These are phyloP conservation scores for Schizopora paradoxa DNA, from an alignment of 1,284 basidiomycete genomes.

Conservation along the genomic window DNA sequence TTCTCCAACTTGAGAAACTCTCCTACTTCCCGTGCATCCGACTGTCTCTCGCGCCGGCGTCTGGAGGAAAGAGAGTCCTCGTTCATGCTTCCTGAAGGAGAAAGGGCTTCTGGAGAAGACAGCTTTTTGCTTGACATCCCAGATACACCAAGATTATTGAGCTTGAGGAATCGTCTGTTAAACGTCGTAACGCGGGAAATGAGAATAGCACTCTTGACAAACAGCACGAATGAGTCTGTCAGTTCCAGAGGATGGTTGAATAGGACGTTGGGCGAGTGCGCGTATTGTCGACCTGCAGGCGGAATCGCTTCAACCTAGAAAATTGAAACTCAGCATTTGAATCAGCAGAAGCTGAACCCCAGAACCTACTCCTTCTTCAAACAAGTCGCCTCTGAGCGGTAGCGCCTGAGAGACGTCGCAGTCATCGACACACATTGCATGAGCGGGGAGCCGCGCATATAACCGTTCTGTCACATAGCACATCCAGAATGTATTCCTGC, in stretches of 20 bases:
- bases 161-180: constrained; percentile 63
- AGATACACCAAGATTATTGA: too few species aligned
- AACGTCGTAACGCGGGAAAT: constrained; percentile 67
- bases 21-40: too few species aligned
- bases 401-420: constrained; percentile 63
- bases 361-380: constrained; percentile 51
- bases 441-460: constrained; percentile 59
- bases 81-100: too few species aligned
- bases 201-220: constrained; percentile 61
- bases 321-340: too few species aligned
- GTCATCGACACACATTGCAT: constrained; percentile 65
- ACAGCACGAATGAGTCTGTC: constrained; percentile 66
- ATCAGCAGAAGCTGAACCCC: too few species aligned
- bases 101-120: too few species aligned
- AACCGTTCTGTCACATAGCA: constrained; percentile 62
- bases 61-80: too few species aligned
- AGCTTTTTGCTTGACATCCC: too few species aligned
- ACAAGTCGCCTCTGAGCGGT: constrained; percentile 54
- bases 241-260: constrained; percentile 52
- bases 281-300: constrained; percentile 61
- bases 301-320: too few species aligned
- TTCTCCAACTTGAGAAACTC: too few species aligned
- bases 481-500: constrained; percentile 68
- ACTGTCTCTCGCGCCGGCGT: too few species aligned
- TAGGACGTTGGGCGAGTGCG: constrained; percentile 52